Evolutionary conservation across 257 asterid species (phyloP), one percentile per base, ranked within the genome.

Genomic region (Oldenlandia corymbosa): DNA sequence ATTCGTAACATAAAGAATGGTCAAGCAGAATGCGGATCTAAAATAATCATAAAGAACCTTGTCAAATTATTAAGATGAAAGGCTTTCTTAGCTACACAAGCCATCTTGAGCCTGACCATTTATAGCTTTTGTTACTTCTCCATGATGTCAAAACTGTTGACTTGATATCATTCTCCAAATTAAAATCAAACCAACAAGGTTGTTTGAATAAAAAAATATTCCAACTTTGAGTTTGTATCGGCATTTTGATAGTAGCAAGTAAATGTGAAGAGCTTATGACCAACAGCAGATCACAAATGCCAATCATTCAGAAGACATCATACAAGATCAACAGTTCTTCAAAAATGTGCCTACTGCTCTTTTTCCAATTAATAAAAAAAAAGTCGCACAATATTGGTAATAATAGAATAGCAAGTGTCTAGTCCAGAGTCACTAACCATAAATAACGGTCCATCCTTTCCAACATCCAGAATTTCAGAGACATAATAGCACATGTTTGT

Each of bases 401-500:
- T 11, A 65, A 27, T 17, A 53, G 8, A 50, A n/a, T n/a, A 50
- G 16, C 1, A 28, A 49, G 39, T 37, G 55, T 30, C 2, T 10
- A 58, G 14, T 30, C 66, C 36, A 65, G 41, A 67, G 39, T 30
- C 10, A 67, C 70, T 63, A 78, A 92, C 99, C 99, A 89, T 84
- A 75, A 92, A 92, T 37, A 89, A 71, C 31, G 99, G 99, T 47
- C 88, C 85, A 31, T 73, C 79, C 54, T 81, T 81, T 72, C 95
- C 96, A 14, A 84, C 87, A 70, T 92, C 99, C 74, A 87, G 67
- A 77, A 92, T 77, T 78, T 87, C 91, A 24, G 99, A 92, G 75
- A 87, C 68, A 73, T 92, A 92, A 71, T 78, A 75, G 82, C 90
- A 85, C 85, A 68, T 79, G 52, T 70, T 85, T 64, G 90, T 66